Evolutionary conservation across 2,329 filamentous ascomycete genomes (phyloP).

Genomic region (Tolypocladium pustulatum): DNA sequence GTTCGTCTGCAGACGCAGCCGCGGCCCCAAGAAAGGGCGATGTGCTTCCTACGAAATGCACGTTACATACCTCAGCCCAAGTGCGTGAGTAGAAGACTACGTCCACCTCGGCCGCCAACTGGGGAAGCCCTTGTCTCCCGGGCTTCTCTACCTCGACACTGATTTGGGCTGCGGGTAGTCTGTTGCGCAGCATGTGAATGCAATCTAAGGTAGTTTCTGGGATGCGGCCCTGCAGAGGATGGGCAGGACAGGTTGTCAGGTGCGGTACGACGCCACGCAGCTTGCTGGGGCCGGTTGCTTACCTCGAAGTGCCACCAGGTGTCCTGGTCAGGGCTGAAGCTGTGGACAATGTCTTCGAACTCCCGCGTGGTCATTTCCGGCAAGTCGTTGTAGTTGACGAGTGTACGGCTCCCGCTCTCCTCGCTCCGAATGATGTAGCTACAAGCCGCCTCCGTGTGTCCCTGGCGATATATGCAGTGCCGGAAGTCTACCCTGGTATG

Average conservation of each 20-base stretch:
- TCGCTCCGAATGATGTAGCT: slow-evolving; percentile 59
- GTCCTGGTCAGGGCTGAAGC: slow-evolving; percentile 22
- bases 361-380: slow-evolving; percentile 56
- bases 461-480: slow-evolving; percentile 49
- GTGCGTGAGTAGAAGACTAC: slow-evolving; percentile 63
- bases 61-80: slow-evolving; percentile 53
- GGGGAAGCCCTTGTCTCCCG: slow-evolving; percentile 44
- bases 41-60: not conserved
- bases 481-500: slow-evolving; percentile 33
- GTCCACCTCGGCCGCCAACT: slow-evolving; percentile 52
- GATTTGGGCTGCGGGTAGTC: slow-evolving; percentile 34
- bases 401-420: slow-evolving; percentile 50
- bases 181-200: slow-evolving; percentile 42
- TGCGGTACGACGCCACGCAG: not conserved
- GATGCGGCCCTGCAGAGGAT: slow-evolving; percentile 43
- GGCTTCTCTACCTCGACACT: slow-evolving; percentile 69
- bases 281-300: slow-evolving; percentile 8
- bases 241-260: not conserved
- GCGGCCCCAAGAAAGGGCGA: not conserved
- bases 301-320: slow-evolving; percentile 68
- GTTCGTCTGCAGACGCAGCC: not conserved
- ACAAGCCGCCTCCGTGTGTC: slow-evolving; percentile 46
- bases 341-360: slow-evolving; percentile 36
- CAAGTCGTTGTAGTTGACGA: slow-evolving; percentile 60
- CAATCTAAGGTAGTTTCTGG: slow-evolving; percentile 50